A percentile compares a stretch with the other conserved stretches of the same genome.
These are phyloP conservation scores for Solanum virginianum DNA, from an alignment of 257 asterid species.

Conservation along the genomic window DNA sequence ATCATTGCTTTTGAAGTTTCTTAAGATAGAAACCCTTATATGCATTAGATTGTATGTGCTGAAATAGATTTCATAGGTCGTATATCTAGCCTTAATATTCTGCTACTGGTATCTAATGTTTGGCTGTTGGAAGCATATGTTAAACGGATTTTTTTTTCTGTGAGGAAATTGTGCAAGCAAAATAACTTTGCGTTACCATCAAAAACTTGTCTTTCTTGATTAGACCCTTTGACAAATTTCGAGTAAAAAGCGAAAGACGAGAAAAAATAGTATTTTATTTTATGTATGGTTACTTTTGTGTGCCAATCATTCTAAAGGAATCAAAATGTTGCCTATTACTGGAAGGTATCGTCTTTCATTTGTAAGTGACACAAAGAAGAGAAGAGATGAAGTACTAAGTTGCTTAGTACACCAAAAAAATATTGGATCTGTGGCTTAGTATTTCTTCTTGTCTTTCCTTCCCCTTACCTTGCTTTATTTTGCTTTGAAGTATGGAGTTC, in stretches of 20 bases:
- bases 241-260: not conserved
- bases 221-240: not conserved
- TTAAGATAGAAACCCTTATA: not conserved
- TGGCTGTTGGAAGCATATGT: not conserved
- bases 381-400: not conserved
- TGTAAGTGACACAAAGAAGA: not conserved
- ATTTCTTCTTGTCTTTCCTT: not conserved
- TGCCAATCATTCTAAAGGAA: not conserved
- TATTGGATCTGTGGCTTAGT: not conserved
- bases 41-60: not conserved
- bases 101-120: not conserved
- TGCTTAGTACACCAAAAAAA: not conserved
- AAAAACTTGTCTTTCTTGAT: not conserved
- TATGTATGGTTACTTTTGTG: not conserved
- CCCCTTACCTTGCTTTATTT: not conserved
- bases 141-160: not conserved
- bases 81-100: not conserved
- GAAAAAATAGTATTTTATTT: not conserved
- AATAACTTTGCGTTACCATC: not conserved
- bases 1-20: not conserved
- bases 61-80: not conserved
- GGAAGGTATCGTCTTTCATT: not conserved
- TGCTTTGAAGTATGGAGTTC: not conserved
- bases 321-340: not conserved
- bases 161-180: not conserved